Evolutionary conservation across 805 yeast genomes (phyloP), one percentile per base, ranked within the genome.

Genomic region (Candida orba): DNA sequence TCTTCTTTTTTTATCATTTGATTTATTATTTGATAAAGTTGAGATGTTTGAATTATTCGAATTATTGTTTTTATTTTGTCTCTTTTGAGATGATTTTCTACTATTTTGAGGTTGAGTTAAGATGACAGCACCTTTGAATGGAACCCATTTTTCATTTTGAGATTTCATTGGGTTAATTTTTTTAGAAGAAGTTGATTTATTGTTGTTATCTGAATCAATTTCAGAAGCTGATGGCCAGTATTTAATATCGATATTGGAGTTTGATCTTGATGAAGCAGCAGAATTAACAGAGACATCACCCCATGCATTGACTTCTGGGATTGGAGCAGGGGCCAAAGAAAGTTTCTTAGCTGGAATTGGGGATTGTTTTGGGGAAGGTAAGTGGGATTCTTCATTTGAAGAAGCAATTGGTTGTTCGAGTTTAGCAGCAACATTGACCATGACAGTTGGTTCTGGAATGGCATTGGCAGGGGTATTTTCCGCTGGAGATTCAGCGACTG

Each of bases 121-220:
- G 24, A 72, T 72, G 39, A 75, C 75, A 35, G 76, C 64, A 24
- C 78, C 84, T 52, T 77, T 72, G 59, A 75, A 77, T n/a, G 87
- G 87, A 34, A 80, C 74, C 86, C 87, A 81, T 59, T 82, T 84
- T 54, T 77, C 83, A 54, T 75, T 78, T 2, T 60, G 53, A 13
- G 49, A 47, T 39, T 55, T 57, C 38, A 52, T 48, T 38, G 37
- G 44, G 34, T 37, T 39, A 15, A 45, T 45, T 45, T 52, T 55
- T 40, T 23, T 38, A 3, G 37, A 34, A 13, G 40, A 25, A 35
- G 30, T 15, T 27, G 29, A 27, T 27, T 13, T 27, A 29, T 33
- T 18, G 17, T 33, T 20, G 7, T 32, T 24, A 14, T 17, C 8
- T 34, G 29, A 27, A 18, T 43, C 46, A 10, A 65, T 53, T 18